Percentiles rank a stretch among this genome's conserved stretches.
These are phyloP conservation scores for Neospermospora avenae DNA, from an alignment of 2,329 filamentous ascomycete species.

Conservation along the genomic window DNA sequence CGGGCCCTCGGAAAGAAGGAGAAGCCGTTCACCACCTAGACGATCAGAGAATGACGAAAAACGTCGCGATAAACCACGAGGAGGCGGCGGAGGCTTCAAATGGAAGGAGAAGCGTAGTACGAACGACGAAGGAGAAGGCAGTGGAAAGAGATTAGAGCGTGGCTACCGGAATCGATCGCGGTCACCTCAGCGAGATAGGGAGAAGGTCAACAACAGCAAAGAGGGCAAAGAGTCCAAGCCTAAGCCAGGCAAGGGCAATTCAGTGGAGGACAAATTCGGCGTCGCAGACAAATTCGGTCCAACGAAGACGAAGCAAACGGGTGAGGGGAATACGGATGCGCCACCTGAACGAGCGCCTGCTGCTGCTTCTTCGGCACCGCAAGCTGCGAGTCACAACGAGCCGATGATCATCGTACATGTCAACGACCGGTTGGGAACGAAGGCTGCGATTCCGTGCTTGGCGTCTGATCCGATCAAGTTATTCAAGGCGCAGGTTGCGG, in stretches of 20 bases:
- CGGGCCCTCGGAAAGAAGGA: slow-evolving; percentile 31
- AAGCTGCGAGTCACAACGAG: slow-evolving; percentile 44
- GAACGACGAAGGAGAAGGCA: slow-evolving; percentile 41
- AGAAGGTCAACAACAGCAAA: slow-evolving; percentile 11
- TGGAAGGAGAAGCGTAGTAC: slow-evolving; percentile 55
- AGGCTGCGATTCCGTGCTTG: slow-evolving; percentile 86
- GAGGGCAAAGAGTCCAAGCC: neutral
- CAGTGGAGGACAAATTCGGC: slow-evolving; percentile 32
- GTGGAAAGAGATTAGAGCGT: slow-evolving; percentile 48
- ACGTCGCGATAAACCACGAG: slow-evolving; percentile 26
- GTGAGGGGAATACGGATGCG: slow-evolving; percentile 15
- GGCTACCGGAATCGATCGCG: slow-evolving; percentile 47
- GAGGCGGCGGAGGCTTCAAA: slow-evolving; percentile 46
- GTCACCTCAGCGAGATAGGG: slow-evolving; percentile 34
- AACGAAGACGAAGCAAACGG: slow-evolving; percentile 8
- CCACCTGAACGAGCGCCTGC: slow-evolving; percentile 26
- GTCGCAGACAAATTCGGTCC: slow-evolving; percentile 34
- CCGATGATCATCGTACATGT: slow-evolving; percentile 93
- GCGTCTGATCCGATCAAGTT: slow-evolving; percentile 79
- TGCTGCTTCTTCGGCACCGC: slow-evolving; percentile 20
- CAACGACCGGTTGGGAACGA: slow-evolving; percentile 95
- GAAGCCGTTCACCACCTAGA: slow-evolving; percentile 42
- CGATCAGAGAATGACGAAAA: slow-evolving; percentile 41
- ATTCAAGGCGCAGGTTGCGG: slow-evolving; percentile 90
- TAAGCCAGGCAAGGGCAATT: slow-evolving; percentile 9